Conservation (phyloP, 768 basidiomycete genomes). For the Kockovaella imperatae region DNA sequence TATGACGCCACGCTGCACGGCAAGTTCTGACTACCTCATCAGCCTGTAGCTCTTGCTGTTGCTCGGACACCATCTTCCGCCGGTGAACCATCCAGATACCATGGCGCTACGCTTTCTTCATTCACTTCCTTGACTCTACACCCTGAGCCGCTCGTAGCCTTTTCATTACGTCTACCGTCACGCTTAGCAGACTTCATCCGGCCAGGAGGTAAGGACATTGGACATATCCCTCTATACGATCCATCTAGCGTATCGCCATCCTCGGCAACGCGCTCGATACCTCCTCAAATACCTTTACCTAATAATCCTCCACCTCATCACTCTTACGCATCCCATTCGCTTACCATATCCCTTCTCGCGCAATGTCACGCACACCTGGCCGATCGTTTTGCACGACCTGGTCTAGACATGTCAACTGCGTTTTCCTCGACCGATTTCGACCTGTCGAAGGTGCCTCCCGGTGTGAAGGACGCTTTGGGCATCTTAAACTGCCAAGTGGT, state of each 20-base stretch:
- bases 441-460: conserved; percentile 9
- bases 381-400: conserved; percentile 60
- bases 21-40: not conserved
- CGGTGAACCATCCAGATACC: conserved; percentile 47
- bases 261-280: not conserved
- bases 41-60: conserved; percentile 81
- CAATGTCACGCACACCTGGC: conserved; percentile 59
- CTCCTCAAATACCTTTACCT: not conserved
- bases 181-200: conserved; percentile 58
- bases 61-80: conserved; percentile 50
- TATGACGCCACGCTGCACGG: not conserved
- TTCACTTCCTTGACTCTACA: conserved; percentile 87
- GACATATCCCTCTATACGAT: conserved; percentile 47
- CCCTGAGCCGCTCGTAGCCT: conserved; percentile 77
- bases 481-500: conserved; percentile 66
- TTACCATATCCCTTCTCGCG: conserved; percentile 76
- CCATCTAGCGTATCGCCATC: not conserved
- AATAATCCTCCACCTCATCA: conserved; percentile 11
- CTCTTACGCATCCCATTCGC: conserved; percentile 46
- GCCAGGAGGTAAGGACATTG: no score
- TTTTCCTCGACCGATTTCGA: conserved; percentile 19
- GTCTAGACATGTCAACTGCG: conserved; percentile 24
- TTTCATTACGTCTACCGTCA: conserved; percentile 82
- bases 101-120: conserved; percentile 89
- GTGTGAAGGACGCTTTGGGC: conserved; percentile 52